Percentiles rank a stretch among this genome's conserved stretches.
Conservation (phyloP, 768 basidiomycete genomes). For the Hericium rajendrae region DNA sequence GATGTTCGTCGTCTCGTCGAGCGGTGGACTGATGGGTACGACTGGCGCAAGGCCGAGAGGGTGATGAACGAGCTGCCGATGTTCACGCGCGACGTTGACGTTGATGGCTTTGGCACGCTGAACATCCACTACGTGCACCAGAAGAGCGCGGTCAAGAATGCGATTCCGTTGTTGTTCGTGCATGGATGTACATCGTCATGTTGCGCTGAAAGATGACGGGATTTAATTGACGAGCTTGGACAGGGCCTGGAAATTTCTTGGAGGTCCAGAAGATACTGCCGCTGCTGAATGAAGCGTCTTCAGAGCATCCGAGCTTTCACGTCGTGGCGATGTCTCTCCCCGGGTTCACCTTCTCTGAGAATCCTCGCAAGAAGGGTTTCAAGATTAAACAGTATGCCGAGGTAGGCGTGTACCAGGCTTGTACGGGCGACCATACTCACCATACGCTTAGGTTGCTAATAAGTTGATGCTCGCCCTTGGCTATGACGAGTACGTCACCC, state of each 20-base stretch:
- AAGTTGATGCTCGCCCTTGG: constrained; percentile 23
- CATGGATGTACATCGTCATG: constrained; percentile 36
- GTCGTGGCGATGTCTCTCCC: constrained; percentile 21
- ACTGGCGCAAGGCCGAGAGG: constrained; percentile 20
- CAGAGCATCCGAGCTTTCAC: constrained; percentile 20
- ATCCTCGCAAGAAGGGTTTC: constrained; percentile 19
- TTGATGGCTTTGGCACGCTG: constrained; percentile 21
- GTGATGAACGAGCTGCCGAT: constrained; percentile 23
- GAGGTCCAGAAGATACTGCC: constrained; percentile 28
- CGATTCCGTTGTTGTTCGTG: constrained; percentile 46
- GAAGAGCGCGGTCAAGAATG: constrained; percentile 22
- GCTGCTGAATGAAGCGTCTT: constrained; percentile 11
- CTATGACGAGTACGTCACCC: constrained; percentile 27
- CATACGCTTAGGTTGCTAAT: constrained; percentile 6
- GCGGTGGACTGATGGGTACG: constrained; percentile 19
- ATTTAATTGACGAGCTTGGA: background rate
- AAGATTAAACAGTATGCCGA: constrained; percentile 16
- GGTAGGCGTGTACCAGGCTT: constrained; percentile 4
- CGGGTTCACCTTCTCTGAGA: constrained; percentile 21
- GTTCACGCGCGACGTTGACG: constrained; percentile 23
- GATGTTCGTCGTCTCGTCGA: constrained; percentile 18
- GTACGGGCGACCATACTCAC: too few species aligned
- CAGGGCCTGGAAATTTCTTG: constrained; percentile 48
- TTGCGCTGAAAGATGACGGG: background rate
- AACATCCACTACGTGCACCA: constrained; percentile 37